Evolutionary conservation across 176 grass and related monocot species (phyloP).

Genomic region (Oryza glumipatula): DNA sequence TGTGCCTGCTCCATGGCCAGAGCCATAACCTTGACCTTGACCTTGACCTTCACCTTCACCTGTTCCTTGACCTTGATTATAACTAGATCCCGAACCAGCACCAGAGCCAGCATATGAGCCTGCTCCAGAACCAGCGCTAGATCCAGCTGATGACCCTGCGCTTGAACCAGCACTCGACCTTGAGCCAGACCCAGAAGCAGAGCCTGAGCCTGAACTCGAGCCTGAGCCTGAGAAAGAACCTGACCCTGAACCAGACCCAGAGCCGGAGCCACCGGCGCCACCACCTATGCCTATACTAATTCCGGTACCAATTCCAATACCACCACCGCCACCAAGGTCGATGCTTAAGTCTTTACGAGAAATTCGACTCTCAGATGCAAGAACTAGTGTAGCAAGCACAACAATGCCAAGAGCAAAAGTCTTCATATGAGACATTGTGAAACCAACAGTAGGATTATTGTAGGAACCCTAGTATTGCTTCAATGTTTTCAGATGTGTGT

Average conservation of each 20-base stretch:
- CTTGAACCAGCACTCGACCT: slow-evolving; percentile 11
- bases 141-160: slow-evolving; percentile 23
- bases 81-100: not conserved
- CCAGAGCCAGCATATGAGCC: slow-evolving; percentile 2
- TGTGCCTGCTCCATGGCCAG: no score
- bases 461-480: not conserved
- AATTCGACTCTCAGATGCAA: slow-evolving; percentile 22
- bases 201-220: not conserved
- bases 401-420: slow-evolving; percentile 12
- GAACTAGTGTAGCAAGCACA: slow-evolving; percentile 30
- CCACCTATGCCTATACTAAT: slow-evolving; percentile 46
- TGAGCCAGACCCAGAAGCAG: not conserved
- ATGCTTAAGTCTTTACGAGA: slow-evolving; percentile 39
- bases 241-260: slow-evolving; percentile 11
- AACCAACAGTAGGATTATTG: not conserved
- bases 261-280: slow-evolving; percentile 7
- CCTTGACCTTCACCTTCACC: slow-evolving; percentile 37
- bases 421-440: slow-evolving; percentile 11
- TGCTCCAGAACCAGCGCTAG: not conserved
- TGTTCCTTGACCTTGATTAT: slow-evolving; percentile 39
- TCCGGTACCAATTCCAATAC: slow-evolving; percentile 1
- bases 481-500: slow-evolving; percentile 1
- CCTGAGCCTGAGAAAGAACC: not conserved
- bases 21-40: slow-evolving; percentile 28
- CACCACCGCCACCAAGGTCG: slow-evolving; percentile 9